Percentiles rank a stretch among this genome's conserved stretches.
These are phyloP conservation scores for Macrophomina pseudophaseolina DNA, from an alignment of 2,329 filamentous ascomycete species.

Conservation along the genomic window DNA sequence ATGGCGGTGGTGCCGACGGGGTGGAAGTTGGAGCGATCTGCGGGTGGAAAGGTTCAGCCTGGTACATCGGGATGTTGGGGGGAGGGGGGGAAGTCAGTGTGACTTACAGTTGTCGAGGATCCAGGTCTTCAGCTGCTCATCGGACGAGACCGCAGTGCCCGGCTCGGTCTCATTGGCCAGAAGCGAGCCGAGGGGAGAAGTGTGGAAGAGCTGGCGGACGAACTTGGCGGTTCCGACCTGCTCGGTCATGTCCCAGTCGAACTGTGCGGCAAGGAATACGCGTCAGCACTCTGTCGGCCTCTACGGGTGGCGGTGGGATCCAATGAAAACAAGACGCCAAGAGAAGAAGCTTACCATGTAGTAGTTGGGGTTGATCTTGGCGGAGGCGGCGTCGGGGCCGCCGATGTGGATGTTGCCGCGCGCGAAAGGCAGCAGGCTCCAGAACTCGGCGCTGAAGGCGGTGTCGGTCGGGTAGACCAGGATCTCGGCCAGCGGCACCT, in stretches of 20 bases:
- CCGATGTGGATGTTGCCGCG: conserved; percentile 42
- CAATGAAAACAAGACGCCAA: conserved; percentile 32
- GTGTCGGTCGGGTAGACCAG: conserved; percentile 45
- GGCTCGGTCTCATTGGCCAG: conserved; percentile 34
- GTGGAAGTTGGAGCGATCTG: conserved; percentile 27
- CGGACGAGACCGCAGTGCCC: conserved; percentile 30
- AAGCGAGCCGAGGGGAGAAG: conserved; percentile 35
- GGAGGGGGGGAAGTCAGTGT: neutral
- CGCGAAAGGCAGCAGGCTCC: conserved; percentile 46
- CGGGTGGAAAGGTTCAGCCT: neutral
- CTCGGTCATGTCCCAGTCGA: conserved; percentile 45
- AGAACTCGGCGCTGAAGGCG: conserved; percentile 44
- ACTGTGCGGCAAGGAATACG: conserved; percentile 29
- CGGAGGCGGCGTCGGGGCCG: conserved; percentile 32
- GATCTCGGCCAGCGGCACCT: conserved; percentile 51
- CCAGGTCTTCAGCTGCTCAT: conserved; percentile 35
- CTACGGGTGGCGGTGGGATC: neutral
- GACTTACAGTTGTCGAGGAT: conserved; percentile 28
- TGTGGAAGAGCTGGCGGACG: conserved; percentile 38
- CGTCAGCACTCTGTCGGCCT: conserved; percentile 44
- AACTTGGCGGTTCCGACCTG: conserved; percentile 43
- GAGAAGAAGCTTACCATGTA: conserved; percentile 34
- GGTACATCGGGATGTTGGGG: neutral
- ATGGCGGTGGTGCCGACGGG: conserved; percentile 25
- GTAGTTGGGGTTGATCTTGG: conserved; percentile 50